Conservation (phyloP, 345 rosid species). For the Salix purpurea region DNA sequence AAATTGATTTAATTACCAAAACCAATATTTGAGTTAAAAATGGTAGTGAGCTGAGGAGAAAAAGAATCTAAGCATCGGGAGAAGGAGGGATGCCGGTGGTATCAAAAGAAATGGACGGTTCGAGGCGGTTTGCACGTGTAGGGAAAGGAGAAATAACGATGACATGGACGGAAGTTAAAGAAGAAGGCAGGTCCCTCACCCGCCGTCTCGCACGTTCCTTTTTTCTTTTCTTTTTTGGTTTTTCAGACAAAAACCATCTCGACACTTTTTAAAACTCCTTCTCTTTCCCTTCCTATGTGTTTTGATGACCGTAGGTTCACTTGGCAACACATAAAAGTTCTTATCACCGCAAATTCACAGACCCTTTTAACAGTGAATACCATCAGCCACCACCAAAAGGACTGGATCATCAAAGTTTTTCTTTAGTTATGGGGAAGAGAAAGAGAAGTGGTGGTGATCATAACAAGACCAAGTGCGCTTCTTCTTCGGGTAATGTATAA, state of each 20-base stretch:
- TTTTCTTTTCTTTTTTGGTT: neutral
- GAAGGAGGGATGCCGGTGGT: neutral
- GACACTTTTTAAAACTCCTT: neutral
- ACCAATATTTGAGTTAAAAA: too few species aligned
- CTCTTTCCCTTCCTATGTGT: neutral
- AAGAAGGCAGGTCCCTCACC: neutral
- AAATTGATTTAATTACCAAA: too few species aligned
- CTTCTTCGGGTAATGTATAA: conserved; percentile 38
- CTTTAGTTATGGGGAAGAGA: conserved; percentile 41
- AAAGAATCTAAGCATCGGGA: neutral
- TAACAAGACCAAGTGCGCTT: conserved; percentile 12
- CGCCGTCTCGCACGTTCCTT: neutral
- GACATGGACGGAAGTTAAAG: neutral
- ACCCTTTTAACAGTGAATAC: neutral
- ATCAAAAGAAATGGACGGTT: neutral
- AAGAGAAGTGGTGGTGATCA: conserved; percentile 24
- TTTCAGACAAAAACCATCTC: neutral
- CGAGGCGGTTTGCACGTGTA: neutral
- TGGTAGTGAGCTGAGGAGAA: too few species aligned
- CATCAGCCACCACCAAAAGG: neutral
- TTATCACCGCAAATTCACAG: neutral
- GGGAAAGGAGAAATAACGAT: neutral
- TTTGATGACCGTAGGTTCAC: neutral
- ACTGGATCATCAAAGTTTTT: neutral
- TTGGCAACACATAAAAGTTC: neutral